Percentiles rank a stretch among this genome's conserved stretches.
Conservation (phyloP, 305 asterid species). For the Fraxinus sp. region DNA sequence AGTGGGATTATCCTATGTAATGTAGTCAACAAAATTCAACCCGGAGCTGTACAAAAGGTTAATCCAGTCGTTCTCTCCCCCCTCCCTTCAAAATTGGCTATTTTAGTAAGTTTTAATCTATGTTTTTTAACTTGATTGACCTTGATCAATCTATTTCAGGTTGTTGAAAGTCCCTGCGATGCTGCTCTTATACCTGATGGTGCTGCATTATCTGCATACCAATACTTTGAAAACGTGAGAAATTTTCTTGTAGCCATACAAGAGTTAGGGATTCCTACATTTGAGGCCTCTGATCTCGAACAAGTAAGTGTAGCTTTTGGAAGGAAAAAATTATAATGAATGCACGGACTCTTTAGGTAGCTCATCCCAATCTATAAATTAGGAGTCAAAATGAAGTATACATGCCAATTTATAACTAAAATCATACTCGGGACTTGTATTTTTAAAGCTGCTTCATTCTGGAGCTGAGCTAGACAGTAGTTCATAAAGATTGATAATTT, state of each 20-base stretch:
- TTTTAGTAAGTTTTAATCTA: neutral
- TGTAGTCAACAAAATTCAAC: constrained; percentile 76
- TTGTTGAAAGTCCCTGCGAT: constrained; percentile 81
- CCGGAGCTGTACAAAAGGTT: constrained; percentile 88
- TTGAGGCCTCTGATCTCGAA: constrained; percentile 96
- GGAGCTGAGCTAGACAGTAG: constrained; percentile 3
- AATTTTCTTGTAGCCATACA: constrained; percentile 88
- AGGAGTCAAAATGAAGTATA: neutral
- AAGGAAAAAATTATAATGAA: neutral
- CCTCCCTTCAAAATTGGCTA: neutral
- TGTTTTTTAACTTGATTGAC: neutral
- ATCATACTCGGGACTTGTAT: neutral
- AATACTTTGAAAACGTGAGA: constrained; percentile 89
- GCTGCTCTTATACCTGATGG: constrained; percentile 75
- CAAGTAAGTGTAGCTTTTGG: constrained; percentile 50
- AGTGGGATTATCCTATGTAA: constrained; percentile 93
- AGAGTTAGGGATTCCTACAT: constrained; percentile 85
- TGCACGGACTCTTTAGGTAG: neutral
- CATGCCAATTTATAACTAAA: neutral
- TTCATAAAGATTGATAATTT: constrained; percentile 23
- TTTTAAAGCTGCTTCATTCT: neutral
- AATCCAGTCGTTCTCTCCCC: neutral
- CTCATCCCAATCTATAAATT: neutral
- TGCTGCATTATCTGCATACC: constrained; percentile 88
- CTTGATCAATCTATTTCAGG: constrained; percentile 43